Conservation (phyloP, 352 stramenopile species). For the Phytophthora foliorum region DNA sequence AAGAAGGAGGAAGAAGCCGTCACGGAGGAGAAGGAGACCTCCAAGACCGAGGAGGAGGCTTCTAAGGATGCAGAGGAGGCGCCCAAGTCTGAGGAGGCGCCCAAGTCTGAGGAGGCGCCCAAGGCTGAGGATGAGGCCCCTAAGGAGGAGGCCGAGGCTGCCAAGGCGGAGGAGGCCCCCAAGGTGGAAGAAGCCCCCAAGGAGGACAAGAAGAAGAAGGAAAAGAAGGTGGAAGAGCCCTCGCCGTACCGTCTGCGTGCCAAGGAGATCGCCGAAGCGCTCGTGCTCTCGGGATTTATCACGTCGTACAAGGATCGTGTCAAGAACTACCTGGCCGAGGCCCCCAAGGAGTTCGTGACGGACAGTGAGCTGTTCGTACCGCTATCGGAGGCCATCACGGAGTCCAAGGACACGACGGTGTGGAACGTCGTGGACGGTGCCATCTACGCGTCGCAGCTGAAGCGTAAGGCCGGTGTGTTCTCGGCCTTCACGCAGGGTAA, state of each 20-base stretch:
- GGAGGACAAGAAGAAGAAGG: slow-evolving; percentile 28
- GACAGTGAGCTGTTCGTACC: slow-evolving; percentile 63
- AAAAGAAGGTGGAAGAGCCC: slow-evolving; percentile 38
- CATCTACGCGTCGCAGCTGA: slow-evolving; percentile 54
- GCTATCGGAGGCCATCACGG: slow-evolving; percentile 43
- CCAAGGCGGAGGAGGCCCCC: slow-evolving; percentile 31
- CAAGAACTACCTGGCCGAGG: slow-evolving; percentile 48
- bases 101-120: slow-evolving; percentile 14
- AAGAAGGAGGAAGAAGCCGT: slow-evolving; percentile 29
- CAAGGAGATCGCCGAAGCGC: slow-evolving; percentile 51
- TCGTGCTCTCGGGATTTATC: slow-evolving; percentile 49
- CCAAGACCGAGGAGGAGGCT: slow-evolving; percentile 24
- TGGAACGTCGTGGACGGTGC: slow-evolving; percentile 48
- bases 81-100: slow-evolving; percentile 24
- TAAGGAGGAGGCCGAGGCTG: slow-evolving; percentile 17
- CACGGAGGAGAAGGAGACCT: slow-evolving; percentile 29
- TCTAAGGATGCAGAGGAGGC: slow-evolving; percentile 13
- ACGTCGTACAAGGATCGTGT: slow-evolving; percentile 58
- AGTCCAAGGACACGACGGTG: slow-evolving; percentile 44
- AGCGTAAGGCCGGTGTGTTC: slow-evolving; percentile 71
- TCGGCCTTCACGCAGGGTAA: slow-evolving; percentile 66
- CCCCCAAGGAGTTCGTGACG: slow-evolving; percentile 49
- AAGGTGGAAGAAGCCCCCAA: slow-evolving; percentile 26
- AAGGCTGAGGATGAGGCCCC: slow-evolving; percentile 29
- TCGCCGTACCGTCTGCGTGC: slow-evolving; percentile 42